Evolutionary conservation across 2,329 filamentous ascomycete genomes (phyloP).

Genomic region (Ophiognomonia clavigignenti-juglandacearum): DNA sequence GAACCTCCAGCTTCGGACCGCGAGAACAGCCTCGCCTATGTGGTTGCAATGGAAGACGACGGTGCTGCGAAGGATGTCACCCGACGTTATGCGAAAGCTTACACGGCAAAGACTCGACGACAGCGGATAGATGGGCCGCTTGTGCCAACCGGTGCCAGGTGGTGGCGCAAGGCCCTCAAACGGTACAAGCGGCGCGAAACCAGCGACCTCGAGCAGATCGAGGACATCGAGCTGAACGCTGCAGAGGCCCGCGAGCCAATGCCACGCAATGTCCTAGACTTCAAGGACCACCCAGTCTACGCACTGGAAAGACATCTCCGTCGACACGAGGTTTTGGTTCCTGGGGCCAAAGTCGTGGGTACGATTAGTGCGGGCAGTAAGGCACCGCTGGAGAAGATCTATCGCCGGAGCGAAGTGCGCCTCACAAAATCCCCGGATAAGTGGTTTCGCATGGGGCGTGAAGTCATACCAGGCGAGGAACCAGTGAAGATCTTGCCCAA

Average conservation of each 20-base stretch:
- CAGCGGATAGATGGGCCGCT: conserved; percentile 64
- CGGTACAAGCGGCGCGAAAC: conserved; percentile 31
- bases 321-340: conserved; percentile 76
- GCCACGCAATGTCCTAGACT: conserved; percentile 80
- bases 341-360: conserved; percentile 65
- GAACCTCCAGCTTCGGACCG: conserved; percentile 79
- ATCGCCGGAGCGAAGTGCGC: conserved; percentile 75
- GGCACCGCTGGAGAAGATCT: conserved; percentile 68
- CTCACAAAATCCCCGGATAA: conserved; percentile 73
- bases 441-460: conserved; percentile 85
- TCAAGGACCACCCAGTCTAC: conserved; percentile 79
- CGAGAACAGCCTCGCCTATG: conserved; percentile 76
- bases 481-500: conserved; percentile 70
- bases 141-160: conserved; percentile 31
- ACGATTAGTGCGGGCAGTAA: conserved; percentile 67
- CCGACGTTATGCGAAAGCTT: conserved; percentile 78
- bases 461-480: conserved; percentile 73
- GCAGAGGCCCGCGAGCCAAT: conserved; percentile 74
- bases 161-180: conserved; percentile 50
- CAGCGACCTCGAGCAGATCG: conserved; percentile 74
- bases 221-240: conserved; percentile 69
- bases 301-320: conserved; percentile 82
- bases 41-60: conserved; percentile 78
- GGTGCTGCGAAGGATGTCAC: conserved; percentile 80
- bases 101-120: conserved; percentile 83